phyloP scores from a whole-genome alignment of 805 yeast species.

The Ogataea salicorniae region DNA sequence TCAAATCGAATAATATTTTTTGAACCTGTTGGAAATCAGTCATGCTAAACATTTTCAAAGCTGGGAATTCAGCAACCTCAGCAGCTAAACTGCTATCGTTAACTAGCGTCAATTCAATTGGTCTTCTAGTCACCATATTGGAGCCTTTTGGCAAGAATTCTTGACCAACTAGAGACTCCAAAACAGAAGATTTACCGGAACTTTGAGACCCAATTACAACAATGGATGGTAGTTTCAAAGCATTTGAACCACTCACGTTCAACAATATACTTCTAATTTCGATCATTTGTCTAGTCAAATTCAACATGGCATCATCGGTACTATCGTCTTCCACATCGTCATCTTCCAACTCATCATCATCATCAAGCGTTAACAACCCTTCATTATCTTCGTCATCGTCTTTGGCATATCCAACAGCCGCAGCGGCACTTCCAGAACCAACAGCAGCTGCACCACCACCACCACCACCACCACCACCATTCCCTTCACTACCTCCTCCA shows the following conservation, averaged over 20 bases:
- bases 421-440: conserved; percentile 56
- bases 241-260: conserved; percentile 66
- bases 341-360: conserved; percentile 37
- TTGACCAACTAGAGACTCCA: conserved; percentile 96
- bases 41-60: conserved; percentile 71
- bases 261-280: conserved; percentile 81
- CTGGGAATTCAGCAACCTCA: conserved; percentile 91
- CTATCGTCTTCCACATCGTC: conserved; percentile 42
- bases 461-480: conserved; percentile 29
- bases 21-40: conserved; percentile 89
- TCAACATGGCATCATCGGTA: conserved; percentile 77
- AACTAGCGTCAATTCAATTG: conserved; percentile 88
- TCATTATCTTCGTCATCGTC: conserved; percentile 35
- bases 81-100: conserved; percentile 77
- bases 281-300: conserved; percentile 92
- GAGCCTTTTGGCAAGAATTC: conserved; percentile 96
- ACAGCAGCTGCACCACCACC: conserved; percentile 32
- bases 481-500: conserved; percentile 30
- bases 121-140: conserved; percentile 97
- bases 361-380: conserved; percentile 25
- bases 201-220: conserved; percentile 98
- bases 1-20: conserved; percentile 77
- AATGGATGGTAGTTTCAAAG: conserved; percentile 83
- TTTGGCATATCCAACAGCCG: conserved; percentile 34
- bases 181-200: conserved; percentile 93